Conservation (phyloP, 2,329 filamentous ascomycete species). For the Cladosporium velox region DNA sequence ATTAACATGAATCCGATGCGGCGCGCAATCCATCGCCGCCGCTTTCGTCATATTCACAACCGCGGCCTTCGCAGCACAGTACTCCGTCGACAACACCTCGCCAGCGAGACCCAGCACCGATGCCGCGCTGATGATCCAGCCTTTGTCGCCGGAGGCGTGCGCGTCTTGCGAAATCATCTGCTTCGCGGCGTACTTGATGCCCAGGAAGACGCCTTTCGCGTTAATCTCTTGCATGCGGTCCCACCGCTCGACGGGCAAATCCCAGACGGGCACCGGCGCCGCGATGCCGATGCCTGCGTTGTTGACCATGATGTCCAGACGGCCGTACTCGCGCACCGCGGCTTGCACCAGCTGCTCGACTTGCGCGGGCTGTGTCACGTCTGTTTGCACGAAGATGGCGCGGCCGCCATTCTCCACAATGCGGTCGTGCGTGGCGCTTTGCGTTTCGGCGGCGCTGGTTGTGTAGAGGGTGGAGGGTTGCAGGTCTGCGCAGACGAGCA, state of each 20-base stretch:
- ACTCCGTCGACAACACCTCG: conserved; percentile 23
- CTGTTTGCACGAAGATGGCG: conserved; percentile 41
- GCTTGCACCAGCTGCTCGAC: conserved; percentile 38
- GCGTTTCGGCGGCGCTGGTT: conserved; percentile 25
- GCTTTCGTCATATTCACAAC: conserved; percentile 33
- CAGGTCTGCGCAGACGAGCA: conserved; percentile 35
- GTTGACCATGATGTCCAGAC: conserved; percentile 70
- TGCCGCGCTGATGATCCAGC: conserved; percentile 55
- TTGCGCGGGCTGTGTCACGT: conserved; percentile 33
- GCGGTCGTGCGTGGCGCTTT: conserved; percentile 37
- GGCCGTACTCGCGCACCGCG: conserved; percentile 62
- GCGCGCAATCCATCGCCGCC: conserved; percentile 34
- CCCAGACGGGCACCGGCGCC: conserved; percentile 45
- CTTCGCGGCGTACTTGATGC: conserved; percentile 48
- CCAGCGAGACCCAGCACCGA: conserved; percentile 48
- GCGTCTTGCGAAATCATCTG: conserved; percentile 56
- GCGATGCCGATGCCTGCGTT: conserved; percentile 70
- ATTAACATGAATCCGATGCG: conserved; percentile 34
- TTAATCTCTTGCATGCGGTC: conserved; percentile 45
- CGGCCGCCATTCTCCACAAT: conserved; percentile 35
- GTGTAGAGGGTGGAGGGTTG: conserved; percentile 26
- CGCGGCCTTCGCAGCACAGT: conserved; percentile 33
- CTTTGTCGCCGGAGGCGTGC: conserved; percentile 43
- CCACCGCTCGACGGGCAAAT: conserved; percentile 49
- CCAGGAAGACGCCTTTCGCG: conserved; percentile 43